These are phyloP conservation scores for Dentipellis fragilis DNA, from an alignment of 768 basidiomycete species.

Conservation along the genomic window DNA sequence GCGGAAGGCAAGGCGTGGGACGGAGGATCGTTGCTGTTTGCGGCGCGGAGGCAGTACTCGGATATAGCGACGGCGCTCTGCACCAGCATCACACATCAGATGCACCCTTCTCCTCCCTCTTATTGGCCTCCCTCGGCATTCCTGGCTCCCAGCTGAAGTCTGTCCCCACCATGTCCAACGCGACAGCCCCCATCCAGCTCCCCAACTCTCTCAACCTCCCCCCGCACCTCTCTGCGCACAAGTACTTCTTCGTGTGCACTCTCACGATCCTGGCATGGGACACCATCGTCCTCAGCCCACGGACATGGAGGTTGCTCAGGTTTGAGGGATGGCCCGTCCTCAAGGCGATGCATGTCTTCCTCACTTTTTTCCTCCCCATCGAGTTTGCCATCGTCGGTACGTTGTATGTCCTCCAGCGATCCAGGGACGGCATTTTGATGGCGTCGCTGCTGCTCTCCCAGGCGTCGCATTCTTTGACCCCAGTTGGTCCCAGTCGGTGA, in stretches of 20 bases:
- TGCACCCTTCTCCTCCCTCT: background rate
- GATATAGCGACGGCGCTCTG: too few species aligned
- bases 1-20: too few species aligned
- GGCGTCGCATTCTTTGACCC: conserved; percentile 83
- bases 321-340: conserved; percentile 62
- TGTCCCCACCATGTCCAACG: conserved; percentile 5
- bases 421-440: background rate
- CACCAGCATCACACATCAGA: background rate
- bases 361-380: conserved; percentile 66
- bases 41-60: too few species aligned
- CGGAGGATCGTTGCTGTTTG: too few species aligned
- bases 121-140: background rate
- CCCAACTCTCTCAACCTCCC: conserved; percentile 67
- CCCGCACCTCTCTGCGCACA: conserved; percentile 74
- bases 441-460: conserved; percentile 18
- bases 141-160: background rate
- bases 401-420: conserved; percentile 8
- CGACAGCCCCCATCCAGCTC: conserved; percentile 18
- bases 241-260: conserved; percentile 85
- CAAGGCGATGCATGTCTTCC: conserved; percentile 66
- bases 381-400: conserved; percentile 72
- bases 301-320: conserved; percentile 64
- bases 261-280: conserved; percentile 89
- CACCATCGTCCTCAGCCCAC: conserved; percentile 72
- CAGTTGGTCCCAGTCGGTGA: conserved; percentile 44